A percentile compares a stretch with the other conserved stretches of the same genome.
Conservation (phyloP, 2,329 filamentous ascomycete genomes). For the Venturia oleaginea region DNA sequence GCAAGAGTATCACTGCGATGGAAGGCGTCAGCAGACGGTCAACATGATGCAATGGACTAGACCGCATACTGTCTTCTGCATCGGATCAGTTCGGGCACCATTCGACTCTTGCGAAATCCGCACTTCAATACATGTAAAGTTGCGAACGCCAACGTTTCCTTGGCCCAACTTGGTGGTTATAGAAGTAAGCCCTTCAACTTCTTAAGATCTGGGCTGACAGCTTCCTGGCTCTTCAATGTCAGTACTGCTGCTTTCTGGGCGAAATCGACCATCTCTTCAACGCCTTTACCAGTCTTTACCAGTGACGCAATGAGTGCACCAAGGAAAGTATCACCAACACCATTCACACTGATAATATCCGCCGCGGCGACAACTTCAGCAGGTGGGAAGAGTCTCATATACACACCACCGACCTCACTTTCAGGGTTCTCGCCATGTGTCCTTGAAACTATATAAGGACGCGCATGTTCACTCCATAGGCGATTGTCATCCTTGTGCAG, state of each 20-base stretch:
- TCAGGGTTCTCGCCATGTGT: slow-evolving; percentile 36
- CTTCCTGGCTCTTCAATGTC: slow-evolving; percentile 65
- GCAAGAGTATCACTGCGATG: neutral
- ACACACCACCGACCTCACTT: slow-evolving; percentile 60
- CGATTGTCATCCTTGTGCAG: slow-evolving; percentile 59
- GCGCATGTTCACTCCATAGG: slow-evolving; percentile 43
- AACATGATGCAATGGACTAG: neutral
- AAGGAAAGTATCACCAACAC: slow-evolving; percentile 86
- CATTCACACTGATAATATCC: slow-evolving; percentile 82
- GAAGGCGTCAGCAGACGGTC: neutral
- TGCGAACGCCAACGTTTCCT: neutral
- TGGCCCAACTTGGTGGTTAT: neutral
- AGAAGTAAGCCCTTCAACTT: neutral
- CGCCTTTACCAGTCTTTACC: slow-evolving; percentile 39
- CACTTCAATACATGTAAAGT: neutral
- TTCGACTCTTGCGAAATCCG: neutral
- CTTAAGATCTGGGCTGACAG: slow-evolving; percentile 41
- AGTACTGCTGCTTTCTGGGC: slow-evolving; percentile 75
- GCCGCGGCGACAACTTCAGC: slow-evolving; percentile 49
- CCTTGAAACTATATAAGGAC: slow-evolving; percentile 63
- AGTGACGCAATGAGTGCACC: slow-evolving; percentile 77
- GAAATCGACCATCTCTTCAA: slow-evolving; percentile 60
- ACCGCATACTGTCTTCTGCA: neutral
- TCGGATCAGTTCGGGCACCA: neutral
- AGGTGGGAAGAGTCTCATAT: slow-evolving; percentile 64